These are phyloP conservation scores for Blumeria hordei DNA, from an alignment of 2,329 filamentous ascomycete genomes.

Conservation along the genomic window DNA sequence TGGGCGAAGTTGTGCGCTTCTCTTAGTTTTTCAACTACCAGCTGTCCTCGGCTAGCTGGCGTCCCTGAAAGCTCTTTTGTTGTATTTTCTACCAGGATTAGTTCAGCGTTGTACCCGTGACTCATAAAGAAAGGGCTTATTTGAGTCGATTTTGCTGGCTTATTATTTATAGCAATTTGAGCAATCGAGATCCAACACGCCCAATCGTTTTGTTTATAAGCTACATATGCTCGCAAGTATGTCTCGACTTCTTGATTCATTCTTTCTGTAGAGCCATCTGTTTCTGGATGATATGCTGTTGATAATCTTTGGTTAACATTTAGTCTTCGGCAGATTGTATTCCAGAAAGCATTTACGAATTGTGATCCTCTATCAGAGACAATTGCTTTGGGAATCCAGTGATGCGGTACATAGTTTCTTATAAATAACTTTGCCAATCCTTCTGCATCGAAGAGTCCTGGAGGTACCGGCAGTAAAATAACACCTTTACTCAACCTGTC, in stretches of 20 bases:
- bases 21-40: not conserved
- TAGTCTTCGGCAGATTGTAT: not conserved
- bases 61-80: not conserved
- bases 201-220: not conserved
- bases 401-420: not conserved
- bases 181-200: not conserved
- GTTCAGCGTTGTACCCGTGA: not conserved
- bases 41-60: not conserved
- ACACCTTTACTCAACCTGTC: no score
- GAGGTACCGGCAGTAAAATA: no score
- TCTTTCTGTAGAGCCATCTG: not conserved
- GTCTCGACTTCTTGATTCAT: not conserved
- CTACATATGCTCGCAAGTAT: not conserved
- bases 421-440: no score
- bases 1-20: conserved; percentile 1
- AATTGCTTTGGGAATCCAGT: not conserved
- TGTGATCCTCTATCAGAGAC: not conserved
- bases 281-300: not conserved
- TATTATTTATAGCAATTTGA: not conserved
- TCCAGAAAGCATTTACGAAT: not conserved
- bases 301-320: not conserved
- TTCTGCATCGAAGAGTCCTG: no score
- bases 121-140: not conserved
- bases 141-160: not conserved
- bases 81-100: not conserved